Percentiles rank a stretch among this genome's conserved stretches.
Conservation (phyloP, 352 stramenopile genomes). For the Pythium phragmitis region DNA sequence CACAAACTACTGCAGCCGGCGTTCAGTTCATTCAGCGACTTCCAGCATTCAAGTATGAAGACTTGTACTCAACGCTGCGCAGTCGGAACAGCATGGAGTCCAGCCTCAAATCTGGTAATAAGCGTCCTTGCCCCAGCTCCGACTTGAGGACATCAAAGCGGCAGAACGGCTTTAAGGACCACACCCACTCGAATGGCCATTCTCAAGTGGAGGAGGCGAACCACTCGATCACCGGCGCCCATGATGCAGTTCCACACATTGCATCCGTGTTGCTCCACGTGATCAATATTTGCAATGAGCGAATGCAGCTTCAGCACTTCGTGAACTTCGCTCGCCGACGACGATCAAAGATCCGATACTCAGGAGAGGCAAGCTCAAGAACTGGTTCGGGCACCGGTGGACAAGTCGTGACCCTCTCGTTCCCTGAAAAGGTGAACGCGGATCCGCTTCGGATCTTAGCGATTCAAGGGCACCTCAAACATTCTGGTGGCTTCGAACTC, state of each 20-base stretch:
- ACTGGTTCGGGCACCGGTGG: constrained; percentile 57
- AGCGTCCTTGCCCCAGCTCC: constrained; percentile 24
- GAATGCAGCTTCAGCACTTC: constrained; percentile 86
- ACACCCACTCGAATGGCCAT: constrained; percentile 15
- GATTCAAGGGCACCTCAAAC: constrained; percentile 80
- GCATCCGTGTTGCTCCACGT: constrained; percentile 76
- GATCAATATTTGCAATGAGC: constrained; percentile 82
- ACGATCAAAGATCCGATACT: constrained; percentile 83
- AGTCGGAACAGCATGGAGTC: constrained; percentile 40
- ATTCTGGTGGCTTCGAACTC: constrained; percentile 74
- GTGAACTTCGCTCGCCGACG: constrained; percentile 84
- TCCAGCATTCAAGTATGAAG: constrained; percentile 73
- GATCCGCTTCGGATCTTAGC: constrained; percentile 74
- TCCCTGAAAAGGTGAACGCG: constrained; percentile 83
- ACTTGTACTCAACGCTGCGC: constrained; percentile 61
- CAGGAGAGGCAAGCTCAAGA: constrained; percentile 64
- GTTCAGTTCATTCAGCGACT: constrained; percentile 88
- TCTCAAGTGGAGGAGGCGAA: constrained; percentile 27
- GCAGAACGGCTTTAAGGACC: constrained; percentile 11
- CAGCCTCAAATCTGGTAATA: constrained; percentile 40
- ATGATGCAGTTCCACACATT: constrained; percentile 54
- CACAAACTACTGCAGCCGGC: constrained; percentile 55
- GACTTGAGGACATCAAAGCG: constrained; percentile 37
- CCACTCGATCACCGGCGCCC: background rate
- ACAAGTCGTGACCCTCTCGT: constrained; percentile 86